Evolutionary conservation across 768 basidiomycete genomes (phyloP).

Genomic region (Omphalotus guepiniiformis): DNA sequence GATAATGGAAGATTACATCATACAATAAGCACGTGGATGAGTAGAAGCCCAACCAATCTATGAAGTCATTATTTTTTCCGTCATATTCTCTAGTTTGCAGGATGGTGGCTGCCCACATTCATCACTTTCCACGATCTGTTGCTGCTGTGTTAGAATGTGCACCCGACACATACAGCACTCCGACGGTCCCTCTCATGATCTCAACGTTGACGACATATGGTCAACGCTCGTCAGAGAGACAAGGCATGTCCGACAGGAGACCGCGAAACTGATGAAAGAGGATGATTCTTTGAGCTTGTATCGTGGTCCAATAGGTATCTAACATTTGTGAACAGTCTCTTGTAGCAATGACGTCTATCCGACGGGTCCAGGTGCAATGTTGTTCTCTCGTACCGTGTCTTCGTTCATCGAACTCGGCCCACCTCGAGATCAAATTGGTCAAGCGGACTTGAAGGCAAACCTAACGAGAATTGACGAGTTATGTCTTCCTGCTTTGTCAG

Average conservation of each 20-base stretch:
- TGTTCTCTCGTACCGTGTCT: slow-evolving; percentile 2
- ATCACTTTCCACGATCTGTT: too few species aligned
- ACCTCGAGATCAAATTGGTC: slow-evolving; percentile 2
- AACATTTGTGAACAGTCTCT: neutral
- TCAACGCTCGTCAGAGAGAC: slow-evolving; percentile 1
- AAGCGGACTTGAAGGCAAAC: neutral
- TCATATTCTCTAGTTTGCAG: too few species aligned
- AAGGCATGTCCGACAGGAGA: neutral
- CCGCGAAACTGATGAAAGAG: neutral
- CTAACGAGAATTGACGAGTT: neutral
- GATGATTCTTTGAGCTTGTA: neutral
- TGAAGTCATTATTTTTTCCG: too few species aligned
- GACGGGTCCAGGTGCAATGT: neutral
- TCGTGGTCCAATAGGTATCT: slow-evolving; percentile 5
- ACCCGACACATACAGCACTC: slow-evolving; percentile 4
- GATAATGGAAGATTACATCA: too few species aligned
- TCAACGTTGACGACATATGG: slow-evolving; percentile 8
- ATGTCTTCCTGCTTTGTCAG: neutral
- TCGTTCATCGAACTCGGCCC: slow-evolving; percentile 6
- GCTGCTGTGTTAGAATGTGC: too few species aligned
- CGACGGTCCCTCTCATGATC: slow-evolving; percentile 2
- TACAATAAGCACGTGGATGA: too few species aligned
- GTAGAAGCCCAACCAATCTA: too few species aligned
- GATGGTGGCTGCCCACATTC: too few species aligned
- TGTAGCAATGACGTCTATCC: neutral